Percentiles rank a stretch among this genome's conserved stretches.
Conservation (phyloP, 2,329 filamentous ascomycete species). For the Periconia sp. region DNA sequence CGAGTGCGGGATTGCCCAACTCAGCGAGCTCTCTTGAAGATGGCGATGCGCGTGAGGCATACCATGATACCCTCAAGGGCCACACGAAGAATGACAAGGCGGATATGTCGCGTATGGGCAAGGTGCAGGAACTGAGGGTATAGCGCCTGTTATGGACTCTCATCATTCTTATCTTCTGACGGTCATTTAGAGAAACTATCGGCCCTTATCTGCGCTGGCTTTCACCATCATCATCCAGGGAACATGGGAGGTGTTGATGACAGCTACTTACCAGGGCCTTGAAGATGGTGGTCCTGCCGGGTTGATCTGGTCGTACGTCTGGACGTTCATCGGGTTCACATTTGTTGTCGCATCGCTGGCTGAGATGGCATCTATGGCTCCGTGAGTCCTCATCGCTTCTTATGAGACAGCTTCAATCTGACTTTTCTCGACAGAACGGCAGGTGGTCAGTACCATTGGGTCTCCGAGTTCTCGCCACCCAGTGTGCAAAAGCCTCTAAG, state of each 20-base stretch:
- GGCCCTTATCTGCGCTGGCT: slow-evolving; percentile 37
- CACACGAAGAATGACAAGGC: slow-evolving; percentile 34
- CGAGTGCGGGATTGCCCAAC: neutral
- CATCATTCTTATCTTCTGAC: neutral
- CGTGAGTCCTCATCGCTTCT: slow-evolving; percentile 5
- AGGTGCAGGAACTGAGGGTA: slow-evolving; percentile 37
- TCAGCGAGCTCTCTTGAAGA: slow-evolving; percentile 17
- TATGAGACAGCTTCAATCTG: neutral
- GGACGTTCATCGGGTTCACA: slow-evolving; percentile 42
- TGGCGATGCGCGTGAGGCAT: slow-evolving; percentile 26
- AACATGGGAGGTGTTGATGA: slow-evolving; percentile 42
- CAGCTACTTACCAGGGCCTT: slow-evolving; percentile 37
- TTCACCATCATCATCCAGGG: slow-evolving; percentile 42
- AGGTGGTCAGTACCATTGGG: slow-evolving; percentile 45
- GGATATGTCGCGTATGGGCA: slow-evolving; percentile 43
- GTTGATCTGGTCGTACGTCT: slow-evolving; percentile 43
- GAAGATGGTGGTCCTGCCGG: slow-evolving; percentile 39
- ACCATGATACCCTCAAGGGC: slow-evolving; percentile 33
- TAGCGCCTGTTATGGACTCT: neutral
- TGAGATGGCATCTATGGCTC: slow-evolving; percentile 45
- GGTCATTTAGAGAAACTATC: slow-evolving; percentile 33
- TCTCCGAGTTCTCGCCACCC: slow-evolving; percentile 40
- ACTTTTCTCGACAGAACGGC: slow-evolving; percentile 21
- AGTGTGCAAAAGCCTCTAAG: slow-evolving; percentile 35
- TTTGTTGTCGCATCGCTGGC: slow-evolving; percentile 40